Percentiles rank a stretch among this genome's conserved stretches.
Conservation (phyloP, 2,329 filamentous ascomycete genomes). For the Talaromyces sp. region DNA sequence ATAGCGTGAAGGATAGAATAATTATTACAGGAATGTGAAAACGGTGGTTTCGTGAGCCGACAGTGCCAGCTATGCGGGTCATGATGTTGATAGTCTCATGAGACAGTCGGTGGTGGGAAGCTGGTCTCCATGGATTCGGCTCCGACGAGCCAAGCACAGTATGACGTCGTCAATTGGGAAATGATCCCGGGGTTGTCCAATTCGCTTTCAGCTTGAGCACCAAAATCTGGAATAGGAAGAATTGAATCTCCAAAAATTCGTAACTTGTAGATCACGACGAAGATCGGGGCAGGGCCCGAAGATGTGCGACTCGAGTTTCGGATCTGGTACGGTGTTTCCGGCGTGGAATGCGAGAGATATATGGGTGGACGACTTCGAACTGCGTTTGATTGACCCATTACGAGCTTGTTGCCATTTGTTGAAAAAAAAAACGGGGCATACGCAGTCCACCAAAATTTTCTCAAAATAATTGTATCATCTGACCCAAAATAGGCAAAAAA, state of each 20-base stretch:
- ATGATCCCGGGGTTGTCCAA: not conserved
- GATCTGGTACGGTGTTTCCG: not conserved
- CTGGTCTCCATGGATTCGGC: not conserved
- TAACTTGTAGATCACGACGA: slow-evolving; percentile 5
- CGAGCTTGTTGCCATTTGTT: not conserved
- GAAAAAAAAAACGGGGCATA: not conserved
- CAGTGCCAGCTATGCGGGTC: slow-evolving; percentile 10
- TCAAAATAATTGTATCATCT: slow-evolving; percentile 8
- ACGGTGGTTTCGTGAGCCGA: slow-evolving; percentile 18
- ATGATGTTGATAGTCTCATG: slow-evolving; percentile 9
- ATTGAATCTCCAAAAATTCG: slow-evolving; percentile 9
- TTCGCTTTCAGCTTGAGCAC: not conserved
- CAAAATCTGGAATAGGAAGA: not conserved
- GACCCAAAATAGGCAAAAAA: not conserved
- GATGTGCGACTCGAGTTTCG: not conserved
- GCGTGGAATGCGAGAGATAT: slow-evolving; percentile 3
- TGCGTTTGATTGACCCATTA: not conserved
- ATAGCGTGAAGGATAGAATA: slow-evolving; percentile 9
- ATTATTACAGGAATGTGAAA: slow-evolving; percentile 29
- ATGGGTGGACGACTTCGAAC: not conserved
- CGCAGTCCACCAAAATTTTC: not conserved
- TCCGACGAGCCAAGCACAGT: not conserved
- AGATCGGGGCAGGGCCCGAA: slow-evolving; percentile 1
- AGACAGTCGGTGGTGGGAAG: not conserved
- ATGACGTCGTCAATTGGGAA: slow-evolving; percentile 1